Evolutionary conservation across 1,284 basidiomycete genomes (phyloP), one percentile per base, ranked within the genome.

Genomic region (Malassezia japonica): DNA sequence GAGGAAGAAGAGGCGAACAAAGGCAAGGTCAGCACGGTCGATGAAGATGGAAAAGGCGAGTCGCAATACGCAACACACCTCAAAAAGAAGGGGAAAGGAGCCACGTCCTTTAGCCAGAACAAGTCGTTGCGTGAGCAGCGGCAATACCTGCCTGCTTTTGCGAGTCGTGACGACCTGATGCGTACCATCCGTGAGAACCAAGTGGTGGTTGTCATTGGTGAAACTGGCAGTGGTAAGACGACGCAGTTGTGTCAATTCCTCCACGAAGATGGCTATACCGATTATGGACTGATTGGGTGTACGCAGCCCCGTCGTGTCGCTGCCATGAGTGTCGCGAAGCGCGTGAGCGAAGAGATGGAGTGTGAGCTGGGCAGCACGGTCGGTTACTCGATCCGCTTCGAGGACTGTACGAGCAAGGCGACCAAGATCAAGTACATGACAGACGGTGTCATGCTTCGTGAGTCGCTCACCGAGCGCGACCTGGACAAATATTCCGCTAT

Each of bases 281-380:
- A 79, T 15, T 80, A 84, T 72, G 91, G 91, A 7, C 79, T 94
- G 32, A 82, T 98, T 36, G 90, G 90, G 6, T 98, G 91, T 66
- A 98, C 92, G 0, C 91, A 96, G 70, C 91, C 91, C 33, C 82
- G 92, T 67, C 87, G 91, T 77, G 91, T 96, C 10, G 91, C 92
- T 40, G 91, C 92, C 10, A 96, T 98, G 91, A 91, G 87, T 13
- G 92, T 96, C 3, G 92, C 92, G 7, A 96, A 96, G 76, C 89
- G 92, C 76, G 92, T 96, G 50, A 90, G 87, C 70, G 92, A 98
- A 70, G 92, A 98, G 75, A 80, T 81, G 79, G 78, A 79, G 66
- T 77, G 78, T 74, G 84, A 87, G 75, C 80, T 96, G 0, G 92
- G 92, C 6, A 78, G 79, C 2, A 82, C 82, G 1, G 92, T 98